phyloP scores from a whole-genome alignment of 2,329 filamentous ascomycete species.

The Zymoseptoria brevis region DNA sequence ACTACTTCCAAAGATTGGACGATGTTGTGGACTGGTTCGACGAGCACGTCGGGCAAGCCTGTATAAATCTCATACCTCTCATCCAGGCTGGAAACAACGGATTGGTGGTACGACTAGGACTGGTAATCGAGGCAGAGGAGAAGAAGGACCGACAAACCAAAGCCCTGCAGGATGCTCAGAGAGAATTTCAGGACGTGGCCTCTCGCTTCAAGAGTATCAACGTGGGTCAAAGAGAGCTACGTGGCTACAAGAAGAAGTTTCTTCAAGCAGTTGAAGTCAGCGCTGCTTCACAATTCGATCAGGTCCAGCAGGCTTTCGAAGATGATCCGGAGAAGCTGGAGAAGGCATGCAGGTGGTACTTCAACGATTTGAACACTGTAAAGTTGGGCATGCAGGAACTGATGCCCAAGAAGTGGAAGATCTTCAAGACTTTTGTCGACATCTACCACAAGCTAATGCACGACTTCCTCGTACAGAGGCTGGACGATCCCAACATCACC shows the following conservation, averaged over 20 bases:
- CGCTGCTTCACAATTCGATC: constrained; percentile 65
- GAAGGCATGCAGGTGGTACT: constrained; percentile 90
- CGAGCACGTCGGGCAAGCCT: constrained; percentile 81
- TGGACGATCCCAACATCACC: constrained; percentile 76
- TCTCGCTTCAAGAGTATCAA: constrained; percentile 92
- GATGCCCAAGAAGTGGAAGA: constrained; percentile 95
- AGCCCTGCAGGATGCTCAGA: constrained; percentile 86
- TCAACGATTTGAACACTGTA: constrained; percentile 93
- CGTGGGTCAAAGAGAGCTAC: constrained; percentile 72
- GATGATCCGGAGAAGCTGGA: constrained; percentile 76
- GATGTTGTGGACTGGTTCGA: constrained; percentile 91
- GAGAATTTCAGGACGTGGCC: constrained; percentile 91
- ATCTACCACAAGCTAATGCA: constrained; percentile 96
- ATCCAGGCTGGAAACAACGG: constrained; percentile 81
- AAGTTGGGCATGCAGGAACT: constrained; percentile 84
- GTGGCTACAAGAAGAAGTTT: constrained; percentile 97
- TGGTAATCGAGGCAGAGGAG: constrained; percentile 92
- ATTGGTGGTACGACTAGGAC: constrained; percentile 80
- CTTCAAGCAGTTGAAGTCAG: constrained; percentile 67
- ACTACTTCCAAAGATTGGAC: constrained; percentile 82
- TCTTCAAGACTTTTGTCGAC: constrained; percentile 78
- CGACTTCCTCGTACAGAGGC: constrained; percentile 74
- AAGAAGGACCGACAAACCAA: constrained; percentile 88
- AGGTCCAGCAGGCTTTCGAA: constrained; percentile 65
- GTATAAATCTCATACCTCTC: constrained; percentile 80